Conservation (phyloP, 2,329 filamentous ascomycete species). For the Colletotrichum cuscutae region DNA sequence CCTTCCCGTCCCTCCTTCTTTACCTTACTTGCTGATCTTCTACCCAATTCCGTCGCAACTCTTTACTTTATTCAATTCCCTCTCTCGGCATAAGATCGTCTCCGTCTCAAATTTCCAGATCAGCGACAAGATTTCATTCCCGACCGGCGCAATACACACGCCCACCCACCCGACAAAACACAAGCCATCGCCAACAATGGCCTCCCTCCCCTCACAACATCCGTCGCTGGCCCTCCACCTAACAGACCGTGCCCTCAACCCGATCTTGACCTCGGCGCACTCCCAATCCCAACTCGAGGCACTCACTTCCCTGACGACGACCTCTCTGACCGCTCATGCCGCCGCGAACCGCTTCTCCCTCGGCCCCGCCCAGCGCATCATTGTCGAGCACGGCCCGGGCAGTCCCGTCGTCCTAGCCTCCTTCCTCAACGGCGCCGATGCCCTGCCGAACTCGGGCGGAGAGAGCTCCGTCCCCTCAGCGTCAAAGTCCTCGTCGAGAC, state of each 20-base stretch:
- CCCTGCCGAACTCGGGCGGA: slow-evolving; percentile 21
- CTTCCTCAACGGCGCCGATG: slow-evolving; percentile 53
- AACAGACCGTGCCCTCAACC: slow-evolving; percentile 65
- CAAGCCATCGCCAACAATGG: slow-evolving; percentile 42
- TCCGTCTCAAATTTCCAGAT: background rate
- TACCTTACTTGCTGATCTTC: background rate
- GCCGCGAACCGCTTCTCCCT: slow-evolving; percentile 63
- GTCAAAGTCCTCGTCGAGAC: slow-evolving; percentile 4
- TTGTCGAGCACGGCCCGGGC: slow-evolving; percentile 64
- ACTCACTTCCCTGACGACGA: slow-evolving; percentile 63
- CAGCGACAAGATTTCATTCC: background rate
- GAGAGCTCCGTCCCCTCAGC: slow-evolving; percentile 9
- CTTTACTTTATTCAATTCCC: background rate
- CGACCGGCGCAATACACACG: background rate
- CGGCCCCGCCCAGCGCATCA: slow-evolving; percentile 65
- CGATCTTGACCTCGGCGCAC: slow-evolving; percentile 65
- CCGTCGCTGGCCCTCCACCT: slow-evolving; percentile 66
- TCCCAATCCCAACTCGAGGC: slow-evolving; percentile 56
- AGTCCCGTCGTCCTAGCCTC: slow-evolving; percentile 56
- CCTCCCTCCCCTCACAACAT: slow-evolving; percentile 58
- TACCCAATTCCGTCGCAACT: background rate
- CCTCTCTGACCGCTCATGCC: slow-evolving; percentile 64
- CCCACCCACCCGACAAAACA: background rate
- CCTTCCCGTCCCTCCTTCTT: background rate
- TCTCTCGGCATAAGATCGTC: background rate